Conservation (phyloP, 306 rosid genomes). For the Senna siamea region DNA sequence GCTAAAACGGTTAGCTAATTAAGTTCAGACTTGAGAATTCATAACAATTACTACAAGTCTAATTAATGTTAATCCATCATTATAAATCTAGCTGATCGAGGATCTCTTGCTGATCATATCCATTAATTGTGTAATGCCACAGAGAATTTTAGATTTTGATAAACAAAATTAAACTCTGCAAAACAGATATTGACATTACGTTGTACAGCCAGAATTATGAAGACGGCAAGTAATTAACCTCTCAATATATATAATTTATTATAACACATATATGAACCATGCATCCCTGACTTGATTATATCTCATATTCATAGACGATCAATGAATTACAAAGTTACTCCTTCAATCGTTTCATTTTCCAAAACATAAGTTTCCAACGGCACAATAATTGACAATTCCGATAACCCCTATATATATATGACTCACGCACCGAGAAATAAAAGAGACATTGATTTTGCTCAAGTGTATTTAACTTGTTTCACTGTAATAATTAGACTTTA, state of each 20-base stretch:
- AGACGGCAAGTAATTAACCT: neutral
- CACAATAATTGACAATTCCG: constrained; percentile 28
- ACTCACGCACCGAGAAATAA: constrained; percentile 50
- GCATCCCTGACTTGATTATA: constrained; percentile 3
- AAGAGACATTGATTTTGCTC: constrained; percentile 22
- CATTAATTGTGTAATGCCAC: neutral
- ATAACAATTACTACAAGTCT: neutral
- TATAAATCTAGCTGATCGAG: neutral
- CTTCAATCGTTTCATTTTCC: constrained; percentile 10
- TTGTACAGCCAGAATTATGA: neutral
- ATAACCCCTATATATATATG: constrained; percentile 19
- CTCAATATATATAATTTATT: constrained; percentile 5
- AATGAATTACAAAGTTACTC: constrained; percentile 25
- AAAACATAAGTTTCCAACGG: constrained; percentile 44
- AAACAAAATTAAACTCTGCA: neutral
- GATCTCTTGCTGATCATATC: neutral
- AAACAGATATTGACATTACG: neutral
- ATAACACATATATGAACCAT: constrained; percentile 23
- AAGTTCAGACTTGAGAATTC: neutral
- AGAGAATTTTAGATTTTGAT: neutral
- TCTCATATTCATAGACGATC: constrained; percentile 34
- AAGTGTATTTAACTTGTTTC: neutral
- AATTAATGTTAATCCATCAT: neutral
- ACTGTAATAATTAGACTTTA: neutral
- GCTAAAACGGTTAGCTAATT: neutral